Base-by-base conservation (phyloP, 2,329 filamentous ascomycete species). In the Nectriaceae sp. region DNA sequence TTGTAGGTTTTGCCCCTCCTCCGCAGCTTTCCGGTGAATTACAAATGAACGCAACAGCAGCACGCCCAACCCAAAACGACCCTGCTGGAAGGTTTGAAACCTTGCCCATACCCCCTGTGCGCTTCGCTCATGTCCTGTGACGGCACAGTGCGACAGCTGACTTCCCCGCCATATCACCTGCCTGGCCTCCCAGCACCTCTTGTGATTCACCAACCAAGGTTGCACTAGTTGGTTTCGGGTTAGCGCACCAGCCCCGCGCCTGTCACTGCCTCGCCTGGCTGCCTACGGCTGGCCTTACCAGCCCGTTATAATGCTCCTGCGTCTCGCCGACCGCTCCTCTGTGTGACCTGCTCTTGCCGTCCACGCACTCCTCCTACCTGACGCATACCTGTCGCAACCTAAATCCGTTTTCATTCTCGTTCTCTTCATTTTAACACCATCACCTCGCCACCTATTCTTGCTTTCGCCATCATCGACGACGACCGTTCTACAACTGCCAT, bases 361-460 rank as follows among this genome's bases (percentile, higher is more conserved):
- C 50, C 57, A 59, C 58, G 54, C 49, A 49, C 56, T 55, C 58
- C 57, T 60, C 52, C 62, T 60, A 49, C 55, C 62, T 59, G 58
- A 63, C 60, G 60, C 60, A 62, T 57, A 53, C 50, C 47, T 46
- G 54, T 54, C 56, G 58, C 48, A 63, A 63, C 60, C 61, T 64
- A 61, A 51, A 50, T 50, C 47, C 38, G 52, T 56, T 58, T 52
- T 49, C 39, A 40, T 40, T 45, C 44, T 56, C 55, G 59, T 53
- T 50, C 51, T 55, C 29, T 42, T 22, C 13, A 18, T 11, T 31
- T 33, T 16, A 37, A n/a, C 38, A 40, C 26, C 26, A 35, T 44
- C 55, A 49, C 48, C 47, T 46, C 47, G 35, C 31, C 54, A 48
- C 54, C n/a, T 21, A 13, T 31, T 40, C 24, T 42, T 44, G 38